Conservation (phyloP, 108 stramenopile genomes). For the Cyclotella choctawhatcheeana region DNA sequence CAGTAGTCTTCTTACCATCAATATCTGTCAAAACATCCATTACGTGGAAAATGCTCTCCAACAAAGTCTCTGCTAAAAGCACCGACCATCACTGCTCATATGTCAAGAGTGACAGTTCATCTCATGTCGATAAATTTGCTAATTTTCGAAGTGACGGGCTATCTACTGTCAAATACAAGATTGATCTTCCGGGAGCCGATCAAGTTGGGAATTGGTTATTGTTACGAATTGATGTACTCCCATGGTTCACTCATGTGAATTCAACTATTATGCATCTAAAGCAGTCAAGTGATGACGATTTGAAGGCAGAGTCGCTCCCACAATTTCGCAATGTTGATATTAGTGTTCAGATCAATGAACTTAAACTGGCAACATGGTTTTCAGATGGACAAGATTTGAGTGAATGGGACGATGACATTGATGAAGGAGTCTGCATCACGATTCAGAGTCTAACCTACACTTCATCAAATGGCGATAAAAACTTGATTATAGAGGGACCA, state of each 20-base stretch:
- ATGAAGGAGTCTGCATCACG: slow-evolving; percentile 50
- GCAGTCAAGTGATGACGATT: background rate
- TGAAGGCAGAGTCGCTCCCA: slow-evolving; percentile 31
- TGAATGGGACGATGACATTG: slow-evolving; percentile 18
- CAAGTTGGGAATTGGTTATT: slow-evolving; percentile 45
- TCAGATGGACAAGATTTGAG: slow-evolving; percentile 25
- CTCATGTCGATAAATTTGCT: slow-evolving; percentile 44
- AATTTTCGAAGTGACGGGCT: slow-evolving; percentile 51
- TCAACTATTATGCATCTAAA: slow-evolving; percentile 27
- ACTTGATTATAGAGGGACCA: slow-evolving; percentile 44
- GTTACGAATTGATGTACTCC: slow-evolving; percentile 56
- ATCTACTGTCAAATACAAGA: slow-evolving; percentile 25
- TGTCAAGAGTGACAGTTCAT: slow-evolving; percentile 2
- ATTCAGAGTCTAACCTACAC: slow-evolving; percentile 37
- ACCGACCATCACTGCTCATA: slow-evolving; percentile 43
- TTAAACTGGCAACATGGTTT: slow-evolving; percentile 54
- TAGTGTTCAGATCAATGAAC: slow-evolving; percentile 25
- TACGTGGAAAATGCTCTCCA: slow-evolving; percentile 40
- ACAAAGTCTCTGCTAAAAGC: background rate
- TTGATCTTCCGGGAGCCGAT: slow-evolving; percentile 41
- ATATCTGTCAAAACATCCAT: slow-evolving; percentile 31
- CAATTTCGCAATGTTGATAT: slow-evolving; percentile 35
- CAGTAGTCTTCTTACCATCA: slow-evolving; percentile 44
- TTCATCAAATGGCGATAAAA: slow-evolving; percentile 23
- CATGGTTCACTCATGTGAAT: slow-evolving; percentile 59